Conservation (phyloP, 1,284 basidiomycete genomes). For the Testicularia cyperi region DNA sequence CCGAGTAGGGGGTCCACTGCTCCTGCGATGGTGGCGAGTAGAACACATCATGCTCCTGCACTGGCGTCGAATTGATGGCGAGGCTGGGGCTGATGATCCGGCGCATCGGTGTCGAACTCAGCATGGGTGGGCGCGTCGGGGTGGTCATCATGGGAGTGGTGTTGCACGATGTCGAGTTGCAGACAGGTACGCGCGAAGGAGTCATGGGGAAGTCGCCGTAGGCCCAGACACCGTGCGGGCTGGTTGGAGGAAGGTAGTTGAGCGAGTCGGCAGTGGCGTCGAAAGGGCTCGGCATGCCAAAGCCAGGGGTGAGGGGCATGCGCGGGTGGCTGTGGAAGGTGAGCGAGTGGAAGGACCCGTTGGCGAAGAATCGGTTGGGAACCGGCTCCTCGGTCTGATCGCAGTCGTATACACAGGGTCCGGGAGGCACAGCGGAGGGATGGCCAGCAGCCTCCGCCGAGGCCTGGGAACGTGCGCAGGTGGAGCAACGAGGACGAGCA, state of each 20-base stretch:
- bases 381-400: conserved; percentile 32
- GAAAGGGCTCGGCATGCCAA: conserved; percentile 16
- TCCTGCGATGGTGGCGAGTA: conserved; percentile 34
- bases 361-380: conserved; percentile 34
- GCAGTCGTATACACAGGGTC: conserved; percentile 33
- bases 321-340: conserved; percentile 41
- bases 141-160: conserved; percentile 31
- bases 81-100: conserved; percentile 41
- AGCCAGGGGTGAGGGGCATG: conserved; percentile 32
- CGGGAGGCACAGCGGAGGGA: conserved; percentile 36
- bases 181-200: conserved; percentile 26
- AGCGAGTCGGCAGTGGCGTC: conserved; percentile 28
- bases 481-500: conserved; percentile 40
- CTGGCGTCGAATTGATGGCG: conserved; percentile 35
- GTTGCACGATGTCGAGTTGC: conserved; percentile 22
- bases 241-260: conserved; percentile 31
- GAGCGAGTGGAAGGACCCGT: conserved; percentile 41
- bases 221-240: conserved; percentile 38
- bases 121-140: conserved; percentile 20
- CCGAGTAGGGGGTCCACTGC: conserved; percentile 33
- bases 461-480: conserved; percentile 39
- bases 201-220: conserved; percentile 39
- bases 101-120: conserved; percentile 36
- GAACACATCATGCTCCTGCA: conserved; percentile 39
- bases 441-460: conserved; percentile 42